Evolutionary conservation across 1,139 yeast genomes (phyloP), one percentile per base, ranked within the genome.

Genomic region (Kluyveromyces sp.): DNA sequence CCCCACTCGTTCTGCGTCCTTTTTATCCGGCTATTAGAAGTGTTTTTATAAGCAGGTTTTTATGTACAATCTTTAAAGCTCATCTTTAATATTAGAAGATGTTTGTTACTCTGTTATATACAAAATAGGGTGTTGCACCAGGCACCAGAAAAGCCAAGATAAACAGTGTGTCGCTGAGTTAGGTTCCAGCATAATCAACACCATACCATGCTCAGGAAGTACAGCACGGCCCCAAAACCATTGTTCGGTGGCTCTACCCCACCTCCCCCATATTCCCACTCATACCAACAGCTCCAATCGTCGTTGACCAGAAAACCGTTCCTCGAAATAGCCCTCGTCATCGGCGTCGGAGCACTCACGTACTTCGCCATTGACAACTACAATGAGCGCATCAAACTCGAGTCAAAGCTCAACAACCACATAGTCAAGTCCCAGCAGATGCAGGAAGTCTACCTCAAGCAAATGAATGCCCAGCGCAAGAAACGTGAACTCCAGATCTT

Each of bases 291-390:
- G 6, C 15, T 29, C 33, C 43, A 37, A 15, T 7, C 44, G 25
- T 32, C 50, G 21, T 27, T 26, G 10, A 39, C 26, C 28, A 45
- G 49, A 37, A 49, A 46, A 36, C 50, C 52, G 26, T 41, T 51
- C 28, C 41, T 48, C 37, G 69, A 63, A 30, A 25, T 61, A 2
- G 61, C 63, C 0, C 42, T 63, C 6, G 52, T 62, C 28, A 34
- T 64, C 2, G 54, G 66, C 2, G 57, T 64, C 5, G 29, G 58
- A 2, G 53, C 63, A 7, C 43, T 65, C 36, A 42, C 76, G 0
- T 78, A 73, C 54, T 64, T 78, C 41, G 80, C 82, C 1, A 53
- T 77, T 4, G 82, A 78, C 55, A 77, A 74, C 54, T 77, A 77
- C 57, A 57, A 67, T 28, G 67, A 67, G 33, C 64, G 81, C 39